A percentile compares a stretch with the other conserved stretches of the same genome.
Evolutionary conservation across 2,329 filamentous ascomycete species (phyloP).

Genomic region (Sarocladiaceae sp.): DNA sequence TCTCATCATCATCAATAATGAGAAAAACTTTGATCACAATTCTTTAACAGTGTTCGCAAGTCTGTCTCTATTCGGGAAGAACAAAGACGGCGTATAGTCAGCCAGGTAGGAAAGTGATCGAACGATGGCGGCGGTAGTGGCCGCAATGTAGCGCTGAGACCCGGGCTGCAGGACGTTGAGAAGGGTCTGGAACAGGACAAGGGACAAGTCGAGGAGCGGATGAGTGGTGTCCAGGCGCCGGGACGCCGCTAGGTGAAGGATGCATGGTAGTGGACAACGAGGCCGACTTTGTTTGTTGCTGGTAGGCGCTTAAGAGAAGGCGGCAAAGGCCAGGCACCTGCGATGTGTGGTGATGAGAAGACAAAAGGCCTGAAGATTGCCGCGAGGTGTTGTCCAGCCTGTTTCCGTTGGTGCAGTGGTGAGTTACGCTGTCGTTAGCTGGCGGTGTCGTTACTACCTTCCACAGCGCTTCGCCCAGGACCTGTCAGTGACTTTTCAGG

Average conservation of each 20-base stretch:
- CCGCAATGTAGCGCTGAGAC: not conserved
- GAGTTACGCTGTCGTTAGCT: no score
- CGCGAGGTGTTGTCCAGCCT: no score
- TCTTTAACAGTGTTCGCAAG: no score
- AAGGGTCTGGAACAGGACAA: not conserved
- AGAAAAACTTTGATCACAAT: no score
- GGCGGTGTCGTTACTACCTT: no score
- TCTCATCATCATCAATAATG: not conserved
- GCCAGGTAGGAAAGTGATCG: no score
- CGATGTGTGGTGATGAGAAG: no score
- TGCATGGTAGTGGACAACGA: not conserved
- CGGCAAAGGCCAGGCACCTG: no score
- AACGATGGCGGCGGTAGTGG: not conserved
- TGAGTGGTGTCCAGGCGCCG: not conserved
- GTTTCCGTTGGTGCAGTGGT: no score
- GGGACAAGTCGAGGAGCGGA: not conserved
- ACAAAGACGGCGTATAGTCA: not conserved
- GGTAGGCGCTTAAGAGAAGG: constrained; percentile 3
- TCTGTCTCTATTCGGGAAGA: not conserved
- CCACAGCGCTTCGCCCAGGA: no score
- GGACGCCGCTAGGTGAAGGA: not conserved
- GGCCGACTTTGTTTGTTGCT: not conserved
- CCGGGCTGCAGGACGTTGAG: not conserved
- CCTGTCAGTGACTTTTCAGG: constrained; percentile 18
- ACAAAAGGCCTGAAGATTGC: no score